A percentile compares a stretch with the other conserved stretches of the same genome.
These are phyloP conservation scores for Aspergillus egyptiacus DNA, from an alignment of 495 filamentous ascomycete species.

Conservation along the genomic window DNA sequence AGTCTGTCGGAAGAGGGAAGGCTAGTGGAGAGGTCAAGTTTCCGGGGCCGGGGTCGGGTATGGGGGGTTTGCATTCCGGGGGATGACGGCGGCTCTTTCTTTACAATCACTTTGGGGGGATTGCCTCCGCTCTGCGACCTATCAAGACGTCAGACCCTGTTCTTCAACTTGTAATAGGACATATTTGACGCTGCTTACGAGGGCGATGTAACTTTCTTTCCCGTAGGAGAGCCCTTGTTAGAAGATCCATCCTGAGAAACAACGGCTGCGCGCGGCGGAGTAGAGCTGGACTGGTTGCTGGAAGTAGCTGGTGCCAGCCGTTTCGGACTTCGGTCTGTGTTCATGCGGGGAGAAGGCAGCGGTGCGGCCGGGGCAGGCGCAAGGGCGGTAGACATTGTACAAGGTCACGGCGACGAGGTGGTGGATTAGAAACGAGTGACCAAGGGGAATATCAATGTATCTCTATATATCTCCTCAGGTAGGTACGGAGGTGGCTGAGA, in stretches of 20 bases:
- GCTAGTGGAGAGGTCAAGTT: conserved; percentile 78
- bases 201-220: conserved; percentile 48
- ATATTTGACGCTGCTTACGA: conserved; percentile 44
- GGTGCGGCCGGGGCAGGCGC: conserved; percentile 43
- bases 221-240: conserved; percentile 39
- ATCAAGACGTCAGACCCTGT: neutral
- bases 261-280: conserved; percentile 33
- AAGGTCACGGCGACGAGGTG: conserved; percentile 1
- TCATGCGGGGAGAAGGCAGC: conserved; percentile 43
- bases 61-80: conserved; percentile 68
- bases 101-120: conserved; percentile 80
- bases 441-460: neutral
- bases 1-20: conserved; percentile 53
- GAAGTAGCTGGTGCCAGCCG: conserved; percentile 35
- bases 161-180: neutral
- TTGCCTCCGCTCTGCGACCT: conserved; percentile 40
- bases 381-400: conserved; percentile 48
- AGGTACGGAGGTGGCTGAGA: neutral
- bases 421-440: neutral
- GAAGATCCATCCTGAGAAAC: conserved; percentile 36
- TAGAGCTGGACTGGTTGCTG: conserved; percentile 27
- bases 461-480: neutral
- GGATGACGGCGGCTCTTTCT: conserved; percentile 86
- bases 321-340: conserved; percentile 45
- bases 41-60: conserved; percentile 74